Conservation (phyloP, 108 stramenopile species). For the Cyclostephanos tholiformis region DNA sequence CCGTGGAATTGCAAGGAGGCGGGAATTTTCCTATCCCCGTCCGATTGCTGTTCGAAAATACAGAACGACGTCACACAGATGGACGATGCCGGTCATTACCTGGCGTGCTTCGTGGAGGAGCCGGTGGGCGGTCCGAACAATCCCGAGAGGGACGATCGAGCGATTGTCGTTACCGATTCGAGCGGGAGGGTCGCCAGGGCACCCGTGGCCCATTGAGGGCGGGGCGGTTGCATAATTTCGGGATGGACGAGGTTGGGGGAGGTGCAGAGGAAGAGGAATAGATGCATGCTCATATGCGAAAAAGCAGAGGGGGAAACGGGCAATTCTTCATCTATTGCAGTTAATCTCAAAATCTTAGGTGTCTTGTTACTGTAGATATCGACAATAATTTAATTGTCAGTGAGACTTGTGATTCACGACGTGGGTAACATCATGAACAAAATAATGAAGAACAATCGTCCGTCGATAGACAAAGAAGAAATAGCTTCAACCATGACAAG, state of each 20-base stretch:
- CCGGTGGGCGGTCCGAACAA: conserved; percentile 31
- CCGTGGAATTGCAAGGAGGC: conserved; percentile 28
- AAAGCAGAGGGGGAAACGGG: too few species aligned
- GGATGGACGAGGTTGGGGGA: not conserved
- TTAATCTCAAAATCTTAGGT: too few species aligned
- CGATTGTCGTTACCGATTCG: conserved; percentile 22
- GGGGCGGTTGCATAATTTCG: not conserved
- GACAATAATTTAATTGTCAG: too few species aligned
- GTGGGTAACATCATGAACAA: too few species aligned
- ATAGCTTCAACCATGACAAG: too few species aligned
- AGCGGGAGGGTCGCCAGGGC: conserved; percentile 10
- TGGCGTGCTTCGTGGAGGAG: conserved; percentile 38
- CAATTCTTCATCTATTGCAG: too few species aligned
- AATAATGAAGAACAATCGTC: too few species aligned
- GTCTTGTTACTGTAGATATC: too few species aligned
- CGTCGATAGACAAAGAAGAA: too few species aligned
- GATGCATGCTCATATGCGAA: too few species aligned
- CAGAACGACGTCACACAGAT: conserved; percentile 11
- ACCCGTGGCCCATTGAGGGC: conserved; percentile 18
- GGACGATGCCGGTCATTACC: conserved; percentile 35
- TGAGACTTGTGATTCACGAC: too few species aligned
- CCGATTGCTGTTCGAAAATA: conserved; percentile 35
- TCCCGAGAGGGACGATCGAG: conserved; percentile 29
- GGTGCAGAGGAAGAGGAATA: not conserved
- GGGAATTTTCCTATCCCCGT: not conserved